These are phyloP conservation scores for Umbelopsis ramanniana DNA, from an alignment of 192 early-diverging fungal genomes.

Conservation along the genomic window DNA sequence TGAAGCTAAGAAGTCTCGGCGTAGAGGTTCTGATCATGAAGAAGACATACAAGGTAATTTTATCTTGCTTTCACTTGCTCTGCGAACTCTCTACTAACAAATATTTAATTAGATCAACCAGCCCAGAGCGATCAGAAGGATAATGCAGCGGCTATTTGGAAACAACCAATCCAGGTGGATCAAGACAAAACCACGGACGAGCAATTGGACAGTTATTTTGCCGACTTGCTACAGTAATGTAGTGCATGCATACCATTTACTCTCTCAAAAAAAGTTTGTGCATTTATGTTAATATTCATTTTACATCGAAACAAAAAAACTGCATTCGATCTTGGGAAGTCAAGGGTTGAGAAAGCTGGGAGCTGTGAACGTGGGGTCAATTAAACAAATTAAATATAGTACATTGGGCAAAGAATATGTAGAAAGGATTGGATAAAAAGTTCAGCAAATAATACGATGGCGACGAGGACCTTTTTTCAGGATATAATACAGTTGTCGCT, in stretches of 20 bases:
- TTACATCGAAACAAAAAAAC: no score
- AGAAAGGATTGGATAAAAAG: background rate
- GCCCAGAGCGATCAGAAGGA: background rate
- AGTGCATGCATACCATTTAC: background rate
- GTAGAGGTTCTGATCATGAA: background rate
- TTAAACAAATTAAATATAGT: background rate
- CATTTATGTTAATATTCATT: no score
- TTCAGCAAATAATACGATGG: background rate
- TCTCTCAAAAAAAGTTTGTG: background rate
- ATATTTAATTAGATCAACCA: background rate
- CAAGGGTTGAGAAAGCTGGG: no score
- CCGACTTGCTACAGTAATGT: slow-evolving; percentile 56
- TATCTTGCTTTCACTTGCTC: background rate
- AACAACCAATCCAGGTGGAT: slow-evolving; percentile 20
- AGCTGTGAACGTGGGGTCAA: no score
- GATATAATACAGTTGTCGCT: slow-evolving; percentile 23
- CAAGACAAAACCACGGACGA: slow-evolving; percentile 52
- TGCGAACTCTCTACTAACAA: background rate
- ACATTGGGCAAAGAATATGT: background rate
- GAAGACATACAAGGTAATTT: background rate
- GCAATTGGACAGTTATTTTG: slow-evolving; percentile 71
- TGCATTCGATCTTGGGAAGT: no score
- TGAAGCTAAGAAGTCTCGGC: slow-evolving; percentile 7
- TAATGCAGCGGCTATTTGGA: slow-evolving; percentile 29
- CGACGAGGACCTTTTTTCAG: background rate